These are phyloP conservation scores for Emergomyces africanus DNA, from an alignment of 2,329 filamentous ascomycete genomes.

Conservation along the genomic window DNA sequence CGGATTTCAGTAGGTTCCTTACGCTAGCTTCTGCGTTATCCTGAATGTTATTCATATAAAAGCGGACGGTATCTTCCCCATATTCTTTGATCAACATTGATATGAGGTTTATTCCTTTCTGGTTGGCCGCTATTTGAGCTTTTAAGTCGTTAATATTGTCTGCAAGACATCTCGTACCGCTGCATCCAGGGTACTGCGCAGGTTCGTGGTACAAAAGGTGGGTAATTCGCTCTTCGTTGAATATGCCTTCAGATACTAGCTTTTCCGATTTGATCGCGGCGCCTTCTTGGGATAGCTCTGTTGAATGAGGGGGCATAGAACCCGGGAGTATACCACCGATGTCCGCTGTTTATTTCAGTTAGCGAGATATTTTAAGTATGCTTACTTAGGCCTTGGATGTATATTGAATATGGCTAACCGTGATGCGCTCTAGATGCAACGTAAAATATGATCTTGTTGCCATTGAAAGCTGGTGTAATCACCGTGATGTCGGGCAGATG, in stretches of 20 bases:
- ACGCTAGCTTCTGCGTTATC: slow-evolving; percentile 64
- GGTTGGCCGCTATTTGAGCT: slow-evolving; percentile 69
- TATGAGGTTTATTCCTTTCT: slow-evolving; percentile 67
- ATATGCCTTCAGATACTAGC: slow-evolving; percentile 56
- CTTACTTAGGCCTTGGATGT: not conserved
- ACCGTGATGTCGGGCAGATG: slow-evolving; percentile 75
- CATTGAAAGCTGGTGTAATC: slow-evolving; percentile 58
- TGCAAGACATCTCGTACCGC: slow-evolving; percentile 58
- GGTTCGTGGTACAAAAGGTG: slow-evolving; percentile 58
- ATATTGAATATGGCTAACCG: slow-evolving; percentile 41
- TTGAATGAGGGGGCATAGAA: slow-evolving; percentile 65
- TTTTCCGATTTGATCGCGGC: slow-evolving; percentile 50
- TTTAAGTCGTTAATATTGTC: slow-evolving; percentile 77
- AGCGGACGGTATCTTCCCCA: slow-evolving; percentile 56
- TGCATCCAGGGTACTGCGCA: slow-evolving; percentile 57
- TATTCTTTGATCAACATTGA: slow-evolving; percentile 60
- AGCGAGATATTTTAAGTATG: slow-evolving; percentile 3
- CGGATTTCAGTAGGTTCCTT: slow-evolving; percentile 52
- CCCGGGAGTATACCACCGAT: slow-evolving; percentile 68
- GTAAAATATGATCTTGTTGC: slow-evolving; percentile 59
- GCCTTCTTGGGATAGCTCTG: slow-evolving; percentile 52
- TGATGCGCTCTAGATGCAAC: slow-evolving; percentile 63
- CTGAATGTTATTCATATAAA: slow-evolving; percentile 70
- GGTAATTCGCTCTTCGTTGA: slow-evolving; percentile 60
- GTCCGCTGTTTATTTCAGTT: slow-evolving; percentile 37